A percentile compares a stretch with the other conserved stretches of the same genome.
Evolutionary conservation across 768 basidiomycete species (phyloP).

Genomic region (Termitomyces sp.): DNA sequence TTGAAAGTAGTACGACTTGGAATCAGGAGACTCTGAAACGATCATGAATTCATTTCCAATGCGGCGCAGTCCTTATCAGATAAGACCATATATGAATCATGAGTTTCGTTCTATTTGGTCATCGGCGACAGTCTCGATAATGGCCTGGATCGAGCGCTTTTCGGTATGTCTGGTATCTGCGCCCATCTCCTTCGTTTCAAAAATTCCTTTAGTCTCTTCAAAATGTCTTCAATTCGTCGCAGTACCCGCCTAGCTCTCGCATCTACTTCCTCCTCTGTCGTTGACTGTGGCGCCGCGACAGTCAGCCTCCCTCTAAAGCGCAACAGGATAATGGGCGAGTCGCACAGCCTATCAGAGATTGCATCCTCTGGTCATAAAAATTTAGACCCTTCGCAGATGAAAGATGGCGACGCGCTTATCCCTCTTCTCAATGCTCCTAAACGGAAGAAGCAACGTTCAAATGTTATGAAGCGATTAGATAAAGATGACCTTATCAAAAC

Average conservation of each 20-base stretch:
- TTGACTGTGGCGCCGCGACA: conserved; percentile 2
- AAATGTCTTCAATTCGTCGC: conserved; percentile 1
- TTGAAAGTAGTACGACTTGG: background rate
- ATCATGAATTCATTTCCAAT: background rate
- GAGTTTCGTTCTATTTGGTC: background rate
- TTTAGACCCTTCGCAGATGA: background rate
- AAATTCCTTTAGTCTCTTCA: background rate
- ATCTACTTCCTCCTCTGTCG: background rate
- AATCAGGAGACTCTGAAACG: background rate
- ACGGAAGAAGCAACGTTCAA: background rate
- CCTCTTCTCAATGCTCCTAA: background rate
- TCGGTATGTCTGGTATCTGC: conserved; percentile 1
- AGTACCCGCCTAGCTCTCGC: conserved; percentile 9
- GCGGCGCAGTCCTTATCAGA: background rate
- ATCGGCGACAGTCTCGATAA: background rate
- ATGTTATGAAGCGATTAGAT: background rate
- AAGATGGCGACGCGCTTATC: background rate
- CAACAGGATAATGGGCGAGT: background rate
- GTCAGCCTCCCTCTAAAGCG: background rate
- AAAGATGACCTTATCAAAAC: conserved; percentile 8
- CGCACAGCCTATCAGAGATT: background rate
- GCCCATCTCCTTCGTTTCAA: background rate
- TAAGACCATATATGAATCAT: background rate
- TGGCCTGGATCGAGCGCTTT: background rate
- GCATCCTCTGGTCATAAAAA: background rate